Conservation (phyloP, 2,329 filamentous ascomycete genomes). For the Exophiala sideris region DNA sequence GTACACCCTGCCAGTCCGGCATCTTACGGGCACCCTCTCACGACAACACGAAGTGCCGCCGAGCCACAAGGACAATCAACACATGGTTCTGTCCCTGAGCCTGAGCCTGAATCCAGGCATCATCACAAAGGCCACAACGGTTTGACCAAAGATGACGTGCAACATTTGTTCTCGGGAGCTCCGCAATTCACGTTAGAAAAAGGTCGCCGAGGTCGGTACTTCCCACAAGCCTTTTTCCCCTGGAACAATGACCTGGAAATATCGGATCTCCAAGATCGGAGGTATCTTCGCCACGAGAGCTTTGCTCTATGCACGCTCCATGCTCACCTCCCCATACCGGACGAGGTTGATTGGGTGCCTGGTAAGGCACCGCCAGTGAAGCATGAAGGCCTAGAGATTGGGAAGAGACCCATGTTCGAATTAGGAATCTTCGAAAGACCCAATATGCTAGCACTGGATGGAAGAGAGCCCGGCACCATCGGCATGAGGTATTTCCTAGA, state of each 20-base stretch:
- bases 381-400: constrained; percentile 23
- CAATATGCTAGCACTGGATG: constrained; percentile 47
- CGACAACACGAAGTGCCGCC: not conserved
- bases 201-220: constrained; percentile 38
- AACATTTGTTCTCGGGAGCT: constrained; percentile 41
- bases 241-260: constrained; percentile 41
- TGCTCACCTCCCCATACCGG: constrained; percentile 43
- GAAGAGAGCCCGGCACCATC: constrained; percentile 45
- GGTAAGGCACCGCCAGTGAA: constrained; percentile 10
- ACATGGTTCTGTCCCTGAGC: not conserved
- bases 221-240: constrained; percentile 44
- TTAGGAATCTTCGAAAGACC: constrained; percentile 47
- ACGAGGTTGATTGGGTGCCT: constrained; percentile 34
- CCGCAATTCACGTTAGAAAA: constrained; percentile 46
- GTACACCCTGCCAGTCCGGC: not conserved
- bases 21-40: not conserved
- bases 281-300: constrained; percentile 39
- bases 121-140: constrained; percentile 5
- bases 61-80: not conserved
- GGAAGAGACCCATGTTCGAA: constrained; percentile 41
- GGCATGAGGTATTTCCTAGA: constrained; percentile 49
- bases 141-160: constrained; percentile 38
- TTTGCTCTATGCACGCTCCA: constrained; percentile 43
- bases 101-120: not conserved
- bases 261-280: constrained; percentile 41